These are phyloP conservation scores for Inga laurina DNA, from an alignment of 306 rosid genomes.

Conservation along the genomic window DNA sequence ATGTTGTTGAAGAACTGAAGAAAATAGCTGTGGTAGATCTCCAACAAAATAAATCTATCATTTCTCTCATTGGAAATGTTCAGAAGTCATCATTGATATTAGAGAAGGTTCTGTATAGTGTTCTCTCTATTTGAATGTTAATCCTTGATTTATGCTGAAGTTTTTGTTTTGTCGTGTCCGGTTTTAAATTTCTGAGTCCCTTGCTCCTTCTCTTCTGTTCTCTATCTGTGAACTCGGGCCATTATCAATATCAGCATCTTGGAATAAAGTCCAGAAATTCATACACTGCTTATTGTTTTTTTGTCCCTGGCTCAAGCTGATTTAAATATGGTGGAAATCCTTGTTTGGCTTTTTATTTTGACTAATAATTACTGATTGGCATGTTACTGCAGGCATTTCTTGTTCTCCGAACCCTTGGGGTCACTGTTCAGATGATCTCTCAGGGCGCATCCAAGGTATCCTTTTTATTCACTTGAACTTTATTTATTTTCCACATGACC, in stretches of 20 bases:
- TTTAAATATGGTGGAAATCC: neutral
- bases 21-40: slow-evolving; percentile 93
- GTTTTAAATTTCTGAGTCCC: slow-evolving; percentile 15
- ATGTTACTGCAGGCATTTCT: slow-evolving; percentile 63
- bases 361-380: slow-evolving; percentile 25
- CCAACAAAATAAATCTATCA: slow-evolving; percentile 85
- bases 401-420: slow-evolving; percentile 75
- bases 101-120: slow-evolving; percentile 68
- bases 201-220: slow-evolving; percentile 8
- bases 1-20: slow-evolving; percentile 89
- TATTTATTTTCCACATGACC: neutral
- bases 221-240: slow-evolving; percentile 15
- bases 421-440: slow-evolving; percentile 96
- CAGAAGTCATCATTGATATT: slow-evolving; percentile 87
- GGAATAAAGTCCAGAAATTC: neutral
- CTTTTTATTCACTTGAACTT: slow-evolving; percentile 21
- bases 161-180: slow-evolving; percentile 3
- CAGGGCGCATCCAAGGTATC: slow-evolving; percentile 95
- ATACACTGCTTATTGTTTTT: neutral
- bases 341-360: slow-evolving; percentile 23
- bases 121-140: slow-evolving; percentile 23
- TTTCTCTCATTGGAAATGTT: slow-evolving; percentile 95
- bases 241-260: neutral
- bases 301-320: neutral
- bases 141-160: neutral